Base-by-base conservation (phyloP, 2,329 filamentous ascomycete species). In the Paraphoma sp. region DNA sequence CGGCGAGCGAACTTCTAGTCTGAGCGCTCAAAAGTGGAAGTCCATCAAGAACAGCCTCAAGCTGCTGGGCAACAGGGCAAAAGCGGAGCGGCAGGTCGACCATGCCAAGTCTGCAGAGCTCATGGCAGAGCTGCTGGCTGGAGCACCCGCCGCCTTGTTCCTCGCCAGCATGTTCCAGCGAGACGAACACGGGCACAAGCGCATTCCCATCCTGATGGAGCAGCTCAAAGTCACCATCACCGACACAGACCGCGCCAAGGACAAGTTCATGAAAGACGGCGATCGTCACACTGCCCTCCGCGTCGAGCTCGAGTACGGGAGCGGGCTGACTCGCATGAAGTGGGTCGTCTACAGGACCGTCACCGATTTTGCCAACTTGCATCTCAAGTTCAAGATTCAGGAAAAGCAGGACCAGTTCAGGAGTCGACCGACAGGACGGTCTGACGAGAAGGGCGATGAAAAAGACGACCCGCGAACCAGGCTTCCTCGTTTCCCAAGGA, bases 121-220 rank as follows among this genome's bases (percentile, higher is more conserved):
- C 45, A 94, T 99, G 86, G 95, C 95, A 1, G 95, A 99, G 77
- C 82, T 99, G 38, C 86, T 95, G 47, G 96, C 95, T 43, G 95
- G 93, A 51, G 92, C 93, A 1, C 95, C 95, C 3, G 95, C 95
- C 23, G 95, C 94, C 17, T 82, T 99, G 56, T 96, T 99, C 77
- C 81, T 99, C 50, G 95, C 95, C 7, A 97, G 93, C 72, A 97
- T 98, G 91, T 95, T 98, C 68, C 95, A 98, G 78, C 86, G 95
- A 54, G 95, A 99, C 68, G 95, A 99, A 77, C 92, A 97, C 68
- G 93, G 94, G 47, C 95, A 96, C 77, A 95, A 92, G 78, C 88
- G 93, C 56, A 97, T 99, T 54, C 95, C 95, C 0, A 93, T 99
- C 51, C 85, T 99, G 3, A 84, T 99, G 6, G 95, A 99, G 76